phyloP scores from a whole-genome alignment of 2,329 filamentous ascomycete species.

The Exophiala viscosa region DNA sequence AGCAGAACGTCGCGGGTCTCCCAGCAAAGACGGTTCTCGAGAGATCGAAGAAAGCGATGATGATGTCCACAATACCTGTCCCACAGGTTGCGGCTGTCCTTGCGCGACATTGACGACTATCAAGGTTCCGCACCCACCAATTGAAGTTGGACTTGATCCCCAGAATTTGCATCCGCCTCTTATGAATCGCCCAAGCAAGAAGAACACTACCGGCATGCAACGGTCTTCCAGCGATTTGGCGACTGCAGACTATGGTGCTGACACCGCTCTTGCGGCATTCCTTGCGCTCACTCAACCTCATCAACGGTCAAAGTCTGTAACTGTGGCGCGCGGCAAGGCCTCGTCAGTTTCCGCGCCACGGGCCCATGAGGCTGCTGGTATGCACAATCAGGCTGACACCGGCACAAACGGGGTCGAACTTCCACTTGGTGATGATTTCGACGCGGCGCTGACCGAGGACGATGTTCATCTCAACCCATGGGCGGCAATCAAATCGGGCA shows the following conservation, averaged over 20 bases:
- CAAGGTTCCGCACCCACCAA: slow-evolving; percentile 33
- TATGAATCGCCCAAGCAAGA: slow-evolving; percentile 5
- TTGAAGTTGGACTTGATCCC: background rate
- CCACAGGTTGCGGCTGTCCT: slow-evolving; percentile 47
- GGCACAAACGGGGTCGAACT: background rate
- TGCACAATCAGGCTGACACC: background rate
- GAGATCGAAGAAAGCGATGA: slow-evolving; percentile 23
- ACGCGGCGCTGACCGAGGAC: slow-evolving; percentile 7
- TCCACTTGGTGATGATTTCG: background rate
- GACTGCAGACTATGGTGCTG: slow-evolving; percentile 2
- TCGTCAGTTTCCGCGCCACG: background rate
- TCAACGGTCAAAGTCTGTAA: slow-evolving; percentile 19
- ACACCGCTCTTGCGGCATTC: slow-evolving; percentile 21
- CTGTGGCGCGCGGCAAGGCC: slow-evolving; percentile 4
- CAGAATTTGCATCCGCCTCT: slow-evolving; percentile 2
- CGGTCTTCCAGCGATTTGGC: slow-evolving; percentile 14
- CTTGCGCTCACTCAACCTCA: slow-evolving; percentile 23
- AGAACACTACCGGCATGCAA: slow-evolving; percentile 2
- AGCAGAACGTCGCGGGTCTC: slow-evolving; percentile 17
- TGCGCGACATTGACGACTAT: slow-evolving; percentile 40
- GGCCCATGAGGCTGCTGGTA: background rate
- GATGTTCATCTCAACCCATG: slow-evolving; percentile 24
- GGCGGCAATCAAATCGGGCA: slow-evolving; percentile 30
- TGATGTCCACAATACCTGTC: slow-evolving; percentile 32
- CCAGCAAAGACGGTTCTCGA: background rate